Base-by-base conservation (phyloP, 2,329 filamentous ascomycete genomes). In the Eurotiales sp. region DNA sequence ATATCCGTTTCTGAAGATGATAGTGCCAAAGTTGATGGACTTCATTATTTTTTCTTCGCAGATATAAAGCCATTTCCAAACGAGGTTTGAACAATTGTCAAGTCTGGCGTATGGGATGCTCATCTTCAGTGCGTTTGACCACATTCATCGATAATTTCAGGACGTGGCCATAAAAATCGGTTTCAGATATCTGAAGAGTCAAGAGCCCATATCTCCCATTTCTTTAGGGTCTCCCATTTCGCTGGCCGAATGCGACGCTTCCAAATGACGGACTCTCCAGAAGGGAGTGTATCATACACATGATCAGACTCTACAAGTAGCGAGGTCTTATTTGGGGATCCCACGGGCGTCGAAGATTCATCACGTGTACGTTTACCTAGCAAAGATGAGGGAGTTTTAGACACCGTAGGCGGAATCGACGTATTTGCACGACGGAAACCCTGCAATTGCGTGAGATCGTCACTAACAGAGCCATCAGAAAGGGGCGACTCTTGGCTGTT, bases 141-240 rank as follows among this genome's bases (percentile, higher is more conserved):
- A 46, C 15, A 27, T 46, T 25, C 25, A 10, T 27, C 10, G 2
- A 45, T 37, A 6, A 12, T 37, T 6, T 37, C 12, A 30, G n/a
- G 42, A 45, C 21, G 25, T 19, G 17, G n/a, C n/a, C n/a, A 36
- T 4, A 36, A n/a, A n/a, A 8, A 10, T 21, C 8, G 15, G 4
- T 34, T 37, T 56, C 50, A 68, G 49, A 68, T 59, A 44, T 74
- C 71, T 58, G 70, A 65, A 6, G 65, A 59, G 57, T 75, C 72
- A 54, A 73, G 58, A 7, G 63, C 66, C 71, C 71, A 75, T 15
- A 75, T 69, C 51, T 73, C 72, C 65, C 71, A 73, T 37, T 71
- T 55, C 47, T 69, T 64, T 12, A 74, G 56, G 4, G 70, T 66
- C 4, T 73, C 68, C 68, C 70, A 72, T 5, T 64, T 63, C 7